phyloP scores from a whole-genome alignment of 2,329 filamentous ascomycete species.

The Neocucurbitaria cava region DNA sequence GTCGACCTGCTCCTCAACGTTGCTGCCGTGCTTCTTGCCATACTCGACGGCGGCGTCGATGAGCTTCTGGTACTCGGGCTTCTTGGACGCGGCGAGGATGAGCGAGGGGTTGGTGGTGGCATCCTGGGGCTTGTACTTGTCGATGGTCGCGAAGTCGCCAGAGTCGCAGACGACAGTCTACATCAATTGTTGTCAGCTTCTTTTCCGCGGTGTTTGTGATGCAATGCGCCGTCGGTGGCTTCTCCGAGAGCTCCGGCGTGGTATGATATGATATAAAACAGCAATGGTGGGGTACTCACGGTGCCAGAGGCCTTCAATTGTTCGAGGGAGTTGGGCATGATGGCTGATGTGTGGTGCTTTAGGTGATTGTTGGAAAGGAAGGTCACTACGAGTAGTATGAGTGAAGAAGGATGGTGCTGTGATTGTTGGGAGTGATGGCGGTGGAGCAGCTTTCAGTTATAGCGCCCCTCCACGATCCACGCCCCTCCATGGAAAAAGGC shows the following conservation, averaged over 20 bases:
- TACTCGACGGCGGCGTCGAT: constrained; percentile 85
- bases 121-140: constrained; percentile 99
- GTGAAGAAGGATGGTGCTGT: constrained; percentile 12
- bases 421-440: constrained; percentile 30
- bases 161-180: constrained; percentile 97
- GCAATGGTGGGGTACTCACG: constrained; percentile 65
- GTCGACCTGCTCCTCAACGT: constrained; percentile 83
- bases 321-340: constrained; percentile 89
- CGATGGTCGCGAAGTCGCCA: constrained; percentile 85
- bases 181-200: constrained; percentile 12
- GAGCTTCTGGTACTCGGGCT: constrained; percentile 91
- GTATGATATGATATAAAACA: constrained; percentile 13
- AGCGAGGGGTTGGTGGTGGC: constrained; percentile 99
- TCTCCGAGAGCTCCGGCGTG: constrained; percentile 22
- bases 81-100: constrained; percentile 98
- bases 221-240: constrained; percentile 10
- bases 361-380: constrained; percentile 8
- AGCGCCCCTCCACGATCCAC: constrained; percentile 20
- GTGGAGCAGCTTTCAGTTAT: constrained; percentile 29
- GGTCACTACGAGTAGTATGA: constrained; percentile 2
- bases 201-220: constrained; percentile 6
- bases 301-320: constrained; percentile 98
- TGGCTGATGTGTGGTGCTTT: constrained; percentile 15
- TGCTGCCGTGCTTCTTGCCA: constrained; percentile 76
- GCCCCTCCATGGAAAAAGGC: constrained; percentile 37